phyloP scores from a whole-genome alignment of 257 asterid genomes.

The Osmanthus fragrans region DNA sequence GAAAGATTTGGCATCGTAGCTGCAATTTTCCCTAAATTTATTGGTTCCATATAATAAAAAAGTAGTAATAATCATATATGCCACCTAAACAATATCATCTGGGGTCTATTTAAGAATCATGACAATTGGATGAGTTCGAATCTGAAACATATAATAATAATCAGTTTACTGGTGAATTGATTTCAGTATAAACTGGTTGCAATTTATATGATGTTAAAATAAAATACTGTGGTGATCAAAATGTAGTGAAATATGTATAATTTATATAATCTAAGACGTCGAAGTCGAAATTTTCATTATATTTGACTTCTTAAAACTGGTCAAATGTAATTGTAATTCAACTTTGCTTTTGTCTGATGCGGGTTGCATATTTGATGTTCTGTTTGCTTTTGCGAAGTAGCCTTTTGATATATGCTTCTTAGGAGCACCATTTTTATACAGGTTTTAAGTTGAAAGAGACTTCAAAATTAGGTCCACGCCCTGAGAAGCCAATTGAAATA shows the following conservation, averaged over 20 bases:
- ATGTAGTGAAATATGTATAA: no score
- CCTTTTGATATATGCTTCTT: slow-evolving; percentile 12
- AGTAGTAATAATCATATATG: not conserved
- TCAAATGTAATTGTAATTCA: not conserved
- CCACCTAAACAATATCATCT: not conserved
- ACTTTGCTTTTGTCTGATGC: not conserved
- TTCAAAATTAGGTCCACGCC: slow-evolving; percentile 87
- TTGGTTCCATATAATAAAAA: not conserved
- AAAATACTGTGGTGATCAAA: not conserved
- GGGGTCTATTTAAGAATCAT: not conserved
- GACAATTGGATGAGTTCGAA: not conserved
- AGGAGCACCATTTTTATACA: slow-evolving; percentile 32
- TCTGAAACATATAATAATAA: not conserved
- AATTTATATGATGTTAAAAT: not conserved
- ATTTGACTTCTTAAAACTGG: not conserved
- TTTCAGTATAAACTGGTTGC: not conserved
- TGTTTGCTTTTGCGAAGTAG: not conserved
- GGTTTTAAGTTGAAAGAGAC: slow-evolving; percentile 87
- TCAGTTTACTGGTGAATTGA: not conserved
- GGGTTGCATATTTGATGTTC: not conserved
- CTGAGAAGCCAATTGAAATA: slow-evolving; percentile 88
- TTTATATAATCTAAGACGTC: not conserved
- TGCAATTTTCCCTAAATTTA: no score
- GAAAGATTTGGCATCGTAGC: no score
- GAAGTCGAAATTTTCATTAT: not conserved